A percentile compares a stretch with the other conserved stretches of the same genome.
Evolutionary conservation across 1,284 basidiomycete species (phyloP).

Genomic region (Gastroboletus turbinatus): DNA sequence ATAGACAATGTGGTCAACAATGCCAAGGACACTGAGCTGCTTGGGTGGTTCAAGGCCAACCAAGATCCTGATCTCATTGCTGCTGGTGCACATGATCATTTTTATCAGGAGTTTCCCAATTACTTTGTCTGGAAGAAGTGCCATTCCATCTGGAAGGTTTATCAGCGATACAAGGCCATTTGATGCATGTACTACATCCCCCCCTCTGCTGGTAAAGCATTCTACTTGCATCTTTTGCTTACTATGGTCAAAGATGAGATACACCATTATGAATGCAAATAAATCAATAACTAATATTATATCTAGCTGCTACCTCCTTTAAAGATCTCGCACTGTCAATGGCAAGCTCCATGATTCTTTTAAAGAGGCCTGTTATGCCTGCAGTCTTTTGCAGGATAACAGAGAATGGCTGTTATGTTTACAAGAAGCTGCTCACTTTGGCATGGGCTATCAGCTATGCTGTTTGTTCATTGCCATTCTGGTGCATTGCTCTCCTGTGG

Average conservation of each 20-base stretch:
- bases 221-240: slow-evolving; percentile 32
- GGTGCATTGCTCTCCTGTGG: background rate
- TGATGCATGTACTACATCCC: background rate
- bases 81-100: slow-evolving; percentile 28
- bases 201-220: background rate
- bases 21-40: slow-evolving; percentile 1
- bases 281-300: no score
- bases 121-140: slow-evolving; percentile 28
- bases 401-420: slow-evolving; percentile 38
- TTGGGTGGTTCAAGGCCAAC: slow-evolving; percentile 45
- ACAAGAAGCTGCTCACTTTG: slow-evolving; percentile 33
- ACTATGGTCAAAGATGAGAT: slow-evolving; percentile 30
- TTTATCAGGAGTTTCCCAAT: slow-evolving; percentile 46
- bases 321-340: slow-evolving; percentile 29
- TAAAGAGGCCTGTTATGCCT: slow-evolving; percentile 30
- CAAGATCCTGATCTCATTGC: slow-evolving; percentile 21
- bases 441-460: slow-evolving; percentile 21
- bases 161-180: background rate
- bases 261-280: no score
- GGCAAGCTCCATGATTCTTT: slow-evolving; percentile 19
- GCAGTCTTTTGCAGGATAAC: slow-evolving; percentile 40
- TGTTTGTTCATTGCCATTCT: background rate
- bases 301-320: slow-evolving; percentile 34
- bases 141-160: background rate
- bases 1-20: no score